These are phyloP conservation scores for Sphaerostilbella broomeana DNA, from an alignment of 2,329 filamentous ascomycete genomes.

Conservation along the genomic window DNA sequence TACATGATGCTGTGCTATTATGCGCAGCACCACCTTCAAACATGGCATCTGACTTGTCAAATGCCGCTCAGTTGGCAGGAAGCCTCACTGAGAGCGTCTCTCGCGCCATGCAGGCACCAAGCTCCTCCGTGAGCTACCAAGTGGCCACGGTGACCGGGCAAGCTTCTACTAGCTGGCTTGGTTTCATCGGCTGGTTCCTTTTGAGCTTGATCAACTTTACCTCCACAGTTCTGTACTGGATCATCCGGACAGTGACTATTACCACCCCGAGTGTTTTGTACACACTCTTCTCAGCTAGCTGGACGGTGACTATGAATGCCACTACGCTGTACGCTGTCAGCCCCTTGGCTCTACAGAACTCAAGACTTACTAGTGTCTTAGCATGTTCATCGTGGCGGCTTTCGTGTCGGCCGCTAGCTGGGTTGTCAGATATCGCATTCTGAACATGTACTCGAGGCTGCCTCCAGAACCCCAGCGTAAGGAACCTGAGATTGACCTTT, in stretches of 20 bases:
- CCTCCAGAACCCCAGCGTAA: conserved; percentile 93
- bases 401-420: conserved; percentile 83
- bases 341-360: conserved; percentile 1
- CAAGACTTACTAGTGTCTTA: conserved; percentile 26
- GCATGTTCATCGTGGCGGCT: conserved; percentile 68
- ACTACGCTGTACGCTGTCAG: conserved; percentile 68
- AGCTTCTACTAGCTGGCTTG: conserved; percentile 48
- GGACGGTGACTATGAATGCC: conserved; percentile 98
- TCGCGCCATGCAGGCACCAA: conserved; percentile 25
- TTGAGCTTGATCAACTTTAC: conserved; percentile 48
- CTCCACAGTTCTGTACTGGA: conserved; percentile 64
- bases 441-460: conserved; percentile 93
- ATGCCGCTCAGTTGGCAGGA: conserved; percentile 28
- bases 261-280: conserved; percentile 86
- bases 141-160: conserved; percentile 29
- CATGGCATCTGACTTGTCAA: conserved; percentile 38
- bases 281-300: conserved; percentile 79
- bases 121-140: conserved; percentile 29
- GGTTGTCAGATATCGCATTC: conserved; percentile 89
- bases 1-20: conserved; percentile 32
- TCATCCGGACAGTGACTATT: conserved; percentile 78
- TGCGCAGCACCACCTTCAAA: conserved; percentile 26
- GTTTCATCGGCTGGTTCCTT: conserved; percentile 49
- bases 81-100: conserved; percentile 28
- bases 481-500: conserved; percentile 90